Evolutionary conservation across 2,329 filamentous ascomycete species (phyloP), one percentile per base, ranked within the genome.

Genomic region (Colletotrichum spinosum): DNA sequence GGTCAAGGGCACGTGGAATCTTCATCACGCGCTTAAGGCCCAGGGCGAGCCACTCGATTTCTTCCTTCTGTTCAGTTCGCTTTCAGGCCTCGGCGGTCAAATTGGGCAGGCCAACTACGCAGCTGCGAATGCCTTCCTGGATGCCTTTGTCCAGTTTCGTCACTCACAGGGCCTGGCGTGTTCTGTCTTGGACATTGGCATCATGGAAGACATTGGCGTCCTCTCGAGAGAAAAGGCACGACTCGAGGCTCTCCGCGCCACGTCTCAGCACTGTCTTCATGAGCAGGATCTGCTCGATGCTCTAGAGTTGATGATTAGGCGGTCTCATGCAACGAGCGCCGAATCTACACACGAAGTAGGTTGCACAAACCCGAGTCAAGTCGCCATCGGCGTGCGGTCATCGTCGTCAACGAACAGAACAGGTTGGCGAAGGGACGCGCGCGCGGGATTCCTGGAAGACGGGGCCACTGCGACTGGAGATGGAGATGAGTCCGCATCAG

Each of bases 1-100:
- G 69, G 74, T 80, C 1, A 57, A 72, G 9, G 81, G 80, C 6
- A 79, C 79, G 5, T 78, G 75, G 76, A 84, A 84, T 57, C 71
- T 84, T 6, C 78, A 83, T 67, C 55, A 74, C 34, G n/a, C 67
- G 48, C 68, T 77, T 1, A 41, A 61, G 25, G 6, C 53, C 7
- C 55, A 64, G 33, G 38, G 37, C 8, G 58, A 58, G 10, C 51
- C 8, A 25, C 70, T 79, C 1, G 76, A 79, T 57, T 80, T 83
- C 69, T 80, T 83, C 55, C 62, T 76, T 25, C 64, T 78, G 25
- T 70, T 74, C 46, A 73, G 71, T 8, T 83, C 80, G 2, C 67
- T 78, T 7, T 72, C 72, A 0, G 75, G 74, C 12, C 68, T 77
- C 12, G 65, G 78, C 4, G 80, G 77, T 8, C 72, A 75, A 17